These are phyloP conservation scores for Wilcoxina mikolae DNA, from an alignment of 495 filamentous ascomycete species.

Conservation along the genomic window DNA sequence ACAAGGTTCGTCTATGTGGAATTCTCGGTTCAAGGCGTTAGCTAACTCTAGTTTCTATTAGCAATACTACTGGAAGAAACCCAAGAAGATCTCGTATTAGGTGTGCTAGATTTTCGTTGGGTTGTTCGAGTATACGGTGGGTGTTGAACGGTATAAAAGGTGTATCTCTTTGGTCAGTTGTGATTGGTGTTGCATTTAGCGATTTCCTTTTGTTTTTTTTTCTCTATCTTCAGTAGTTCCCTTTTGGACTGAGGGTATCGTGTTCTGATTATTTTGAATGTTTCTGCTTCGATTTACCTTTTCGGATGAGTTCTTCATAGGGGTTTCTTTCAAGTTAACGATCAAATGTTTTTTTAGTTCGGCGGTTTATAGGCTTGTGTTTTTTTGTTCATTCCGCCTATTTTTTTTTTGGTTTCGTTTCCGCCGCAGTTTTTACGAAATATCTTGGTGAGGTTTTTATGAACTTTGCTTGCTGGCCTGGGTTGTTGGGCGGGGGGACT, in stretches of 20 bases:
- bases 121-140: not conserved
- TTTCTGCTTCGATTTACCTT: not conserved
- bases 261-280: not conserved
- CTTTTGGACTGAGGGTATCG: too few relatives aligned
- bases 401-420: not conserved
- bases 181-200: not conserved
- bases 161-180: not conserved
- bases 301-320: not conserved
- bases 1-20: conserved; percentile 56
- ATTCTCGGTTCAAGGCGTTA: conserved; percentile 12
- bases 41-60: conserved; percentile 31
- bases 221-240: not conserved
- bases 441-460: not conserved
- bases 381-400: not conserved
- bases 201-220: not conserved
- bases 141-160: not conserved
- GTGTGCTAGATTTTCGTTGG: not conserved
- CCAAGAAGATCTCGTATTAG: conserved; percentile 35
- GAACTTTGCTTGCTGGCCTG: too few relatives aligned
- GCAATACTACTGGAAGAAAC: conserved; percentile 93
- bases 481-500: too few relatives aligned
- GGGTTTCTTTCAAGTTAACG: not conserved
- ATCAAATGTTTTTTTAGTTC: not conserved
- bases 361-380: not conserved
- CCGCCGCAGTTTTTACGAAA: not conserved